phyloP scores from a whole-genome alignment of 2,329 filamentous ascomycete genomes.

The Ceratocystis ficicola region DNA sequence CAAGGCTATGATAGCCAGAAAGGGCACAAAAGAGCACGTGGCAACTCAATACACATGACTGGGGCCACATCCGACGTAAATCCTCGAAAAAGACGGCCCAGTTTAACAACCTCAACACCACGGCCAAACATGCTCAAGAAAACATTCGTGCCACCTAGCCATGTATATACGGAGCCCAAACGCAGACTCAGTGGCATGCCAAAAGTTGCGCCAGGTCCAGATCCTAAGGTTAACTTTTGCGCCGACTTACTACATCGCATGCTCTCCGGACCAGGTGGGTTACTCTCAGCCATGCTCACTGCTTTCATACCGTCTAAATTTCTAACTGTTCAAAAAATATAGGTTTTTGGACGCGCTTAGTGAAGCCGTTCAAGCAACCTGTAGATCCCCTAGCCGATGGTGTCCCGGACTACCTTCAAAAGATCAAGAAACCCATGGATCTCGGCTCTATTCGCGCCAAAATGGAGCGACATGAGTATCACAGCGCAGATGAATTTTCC shows the following conservation, averaged over 20 bases:
- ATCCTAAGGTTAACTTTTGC: conserved; percentile 44
- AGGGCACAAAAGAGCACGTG: conserved; percentile 17
- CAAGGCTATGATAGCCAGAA: conserved; percentile 15
- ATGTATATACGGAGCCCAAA: conserved; percentile 24
- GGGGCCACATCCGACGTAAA: conserved; percentile 22
- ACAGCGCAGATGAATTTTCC: conserved; percentile 41
- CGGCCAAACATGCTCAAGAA: conserved; percentile 26
- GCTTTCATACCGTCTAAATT: not conserved
- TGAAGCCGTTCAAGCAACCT: conserved; percentile 49
- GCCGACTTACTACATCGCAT: conserved; percentile 46
- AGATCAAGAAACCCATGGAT: conserved; percentile 51
- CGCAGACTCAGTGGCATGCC: conserved; percentile 24
- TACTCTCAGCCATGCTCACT: not conserved
- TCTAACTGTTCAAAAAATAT: not conserved
- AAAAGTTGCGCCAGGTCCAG: conserved; percentile 17
- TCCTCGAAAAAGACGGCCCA: conserved; percentile 29
- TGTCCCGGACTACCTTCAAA: conserved; percentile 50
- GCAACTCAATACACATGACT: conserved; percentile 13
- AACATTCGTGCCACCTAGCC: conserved; percentile 25
- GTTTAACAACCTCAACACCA: conserved; percentile 26
- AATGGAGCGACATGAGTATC: conserved; percentile 44
- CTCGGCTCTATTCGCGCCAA: conserved; percentile 48
- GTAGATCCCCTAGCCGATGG: conserved; percentile 46
- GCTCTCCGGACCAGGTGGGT: conserved; percentile 47
- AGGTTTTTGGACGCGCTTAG: conserved; percentile 56